Base-by-base conservation (phyloP, 1,139 yeast species). In the Scheffersomyces segobiensis region DNA sequence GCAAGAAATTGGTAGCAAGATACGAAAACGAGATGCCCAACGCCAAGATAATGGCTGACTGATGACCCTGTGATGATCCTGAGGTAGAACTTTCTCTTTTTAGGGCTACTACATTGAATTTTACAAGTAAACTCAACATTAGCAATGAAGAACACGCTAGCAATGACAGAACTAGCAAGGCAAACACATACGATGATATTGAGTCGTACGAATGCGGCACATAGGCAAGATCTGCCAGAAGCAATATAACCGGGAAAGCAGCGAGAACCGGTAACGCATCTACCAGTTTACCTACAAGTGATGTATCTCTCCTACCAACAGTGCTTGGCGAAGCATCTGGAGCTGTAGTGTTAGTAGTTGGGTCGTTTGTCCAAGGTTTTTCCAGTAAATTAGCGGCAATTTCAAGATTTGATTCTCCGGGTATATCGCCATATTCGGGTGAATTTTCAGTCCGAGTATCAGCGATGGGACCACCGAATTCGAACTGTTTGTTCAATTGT, bases 211-310 rank as follows among this genome's bases (percentile, higher is more conserved):
- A 48, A 3, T 20, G 26, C 4, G 60, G 57, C n/a, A 59, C 53
- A 21, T 56, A 56, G 3, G 68, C 60, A 60, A 68, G 56, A 19
- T 62, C 58, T 49, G 67, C 64, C 42, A 75, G 66, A 54, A 74
- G 59, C 24, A 74, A 63, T 49, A 72, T 60, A 52, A 72, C 65
- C 5, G 76, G 72, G 52, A 70, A 66, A 5, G 76, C 74, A 49
- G 69, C 66, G 39, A 74, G 62, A 18, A 72, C 67, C 1, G 77
- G 77, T 50, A 74, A 63, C 1, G 76, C 70, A n/a, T 69, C 68
- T 53, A 71, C 53, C 46, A 70, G 57, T 5, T 7, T 21, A 20
- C 24, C 17, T 19, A 48, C 24, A 19, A 48, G 24, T 8, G n/a
- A 21, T n/a, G 26, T 7, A 10, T 21, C 50, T 48, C 50, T 20